phyloP scores from a whole-genome alignment of 2,329 filamentous ascomycete genomes.

The Camillea tinctor region DNA sequence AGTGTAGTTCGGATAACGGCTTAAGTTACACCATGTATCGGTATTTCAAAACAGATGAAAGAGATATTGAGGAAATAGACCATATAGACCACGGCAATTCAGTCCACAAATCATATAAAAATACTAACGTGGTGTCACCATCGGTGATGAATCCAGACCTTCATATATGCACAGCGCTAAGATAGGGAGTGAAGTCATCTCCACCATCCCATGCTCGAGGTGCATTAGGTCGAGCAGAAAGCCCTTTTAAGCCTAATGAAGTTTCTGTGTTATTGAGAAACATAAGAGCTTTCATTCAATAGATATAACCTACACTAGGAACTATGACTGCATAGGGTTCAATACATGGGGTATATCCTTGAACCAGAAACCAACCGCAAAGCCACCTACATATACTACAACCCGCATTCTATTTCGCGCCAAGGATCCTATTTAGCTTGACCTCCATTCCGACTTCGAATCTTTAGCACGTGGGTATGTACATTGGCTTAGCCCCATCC shows the following conservation, averaged over 20 bases:
- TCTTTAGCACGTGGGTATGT: slow-evolving; percentile 22
- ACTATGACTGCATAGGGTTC: too few species aligned
- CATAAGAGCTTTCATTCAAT: too few species aligned
- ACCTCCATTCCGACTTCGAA: slow-evolving; percentile 23
- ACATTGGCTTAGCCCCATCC: background rate
- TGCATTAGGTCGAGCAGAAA: too few species aligned
- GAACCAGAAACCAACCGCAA: background rate
- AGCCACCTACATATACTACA: background rate
- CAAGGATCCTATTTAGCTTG: slow-evolving; percentile 2
- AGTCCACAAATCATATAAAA: background rate
- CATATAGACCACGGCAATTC: background rate
- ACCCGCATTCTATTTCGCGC: background rate
- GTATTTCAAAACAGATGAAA: background rate
- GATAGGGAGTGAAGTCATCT: too few species aligned
- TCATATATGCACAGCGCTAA: too few species aligned
- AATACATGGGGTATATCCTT: background rate
- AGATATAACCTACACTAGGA: too few species aligned
- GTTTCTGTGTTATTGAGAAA: too few species aligned
- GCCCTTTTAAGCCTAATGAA: too few species aligned
- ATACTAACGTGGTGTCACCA: background rate
- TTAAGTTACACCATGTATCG: background rate
- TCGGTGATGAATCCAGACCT: too few species aligned
- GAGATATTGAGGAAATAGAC: too few species aligned
- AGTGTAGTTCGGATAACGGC: background rate
- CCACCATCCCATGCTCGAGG: too few species aligned